Conservation (phyloP, 2,329 filamentous ascomycete species). For the Venturia aucupariae region DNA sequence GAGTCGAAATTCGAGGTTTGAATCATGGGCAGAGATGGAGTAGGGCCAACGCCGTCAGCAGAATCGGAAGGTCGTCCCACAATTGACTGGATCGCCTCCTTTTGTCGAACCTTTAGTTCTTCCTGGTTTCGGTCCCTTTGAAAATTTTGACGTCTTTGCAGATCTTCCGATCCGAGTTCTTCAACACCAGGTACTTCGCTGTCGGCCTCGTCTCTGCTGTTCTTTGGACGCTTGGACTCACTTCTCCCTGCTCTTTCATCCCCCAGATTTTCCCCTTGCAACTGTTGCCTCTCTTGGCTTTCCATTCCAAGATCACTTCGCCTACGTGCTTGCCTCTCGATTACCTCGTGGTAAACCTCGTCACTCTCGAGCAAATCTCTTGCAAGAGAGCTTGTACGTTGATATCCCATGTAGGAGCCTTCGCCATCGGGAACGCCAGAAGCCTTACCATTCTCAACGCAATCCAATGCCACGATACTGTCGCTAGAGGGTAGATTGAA, state of each 20-base stretch:
- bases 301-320: neutral
- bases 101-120: neutral
- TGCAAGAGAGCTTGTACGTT: neutral
- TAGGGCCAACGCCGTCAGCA: neutral
- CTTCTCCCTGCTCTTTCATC: neutral
- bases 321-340: neutral
- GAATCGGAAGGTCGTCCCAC: too few relatives aligned
- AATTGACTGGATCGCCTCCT: neutral
- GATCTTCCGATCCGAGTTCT: neutral
- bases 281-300: neutral
- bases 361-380: neutral
- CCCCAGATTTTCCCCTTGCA: neutral
- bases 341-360: neutral
- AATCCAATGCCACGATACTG: neutral
- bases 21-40: neutral
- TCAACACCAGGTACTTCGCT: neutral
- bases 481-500: conserved; percentile 9
- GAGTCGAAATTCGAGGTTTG: neutral
- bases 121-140: neutral
- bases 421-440: neutral
- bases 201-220: neutral
- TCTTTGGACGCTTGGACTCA: neutral
- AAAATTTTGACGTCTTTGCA: neutral
- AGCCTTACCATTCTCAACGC: neutral
- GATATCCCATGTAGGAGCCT: neutral